phyloP scores from a whole-genome alignment of 164 flowering plant genomes.

The Piper longum region DNA sequence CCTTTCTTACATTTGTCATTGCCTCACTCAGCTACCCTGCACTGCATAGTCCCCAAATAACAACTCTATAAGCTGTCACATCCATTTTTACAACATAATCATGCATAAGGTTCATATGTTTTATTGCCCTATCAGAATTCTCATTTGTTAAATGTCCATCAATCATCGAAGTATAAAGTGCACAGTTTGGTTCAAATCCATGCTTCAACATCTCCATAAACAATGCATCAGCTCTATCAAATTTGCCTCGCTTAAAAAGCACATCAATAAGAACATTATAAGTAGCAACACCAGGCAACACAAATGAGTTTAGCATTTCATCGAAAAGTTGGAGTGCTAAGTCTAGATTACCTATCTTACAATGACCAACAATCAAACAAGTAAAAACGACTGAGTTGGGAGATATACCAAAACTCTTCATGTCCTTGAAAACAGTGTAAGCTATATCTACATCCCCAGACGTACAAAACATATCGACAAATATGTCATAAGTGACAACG shows the following conservation, averaged over 20 bases:
- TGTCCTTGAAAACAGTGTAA: constrained; percentile 10
- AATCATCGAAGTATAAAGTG: constrained; percentile 23
- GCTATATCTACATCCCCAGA: constrained; percentile 17
- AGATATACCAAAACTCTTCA: constrained; percentile 13
- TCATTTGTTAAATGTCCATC: constrained; percentile 26
- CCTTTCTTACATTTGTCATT: constrained; percentile 14
- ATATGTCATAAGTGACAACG: constrained; percentile 23
- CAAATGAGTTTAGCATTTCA: constrained; percentile 13
- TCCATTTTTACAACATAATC: constrained; percentile 17
- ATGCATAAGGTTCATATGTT: constrained; percentile 13
- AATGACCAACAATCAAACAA: constrained; percentile 27
- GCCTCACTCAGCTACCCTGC: constrained; percentile 16
- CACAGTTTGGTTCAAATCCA: constrained; percentile 18
- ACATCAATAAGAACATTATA: constrained; percentile 25
- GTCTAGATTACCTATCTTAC: constrained; percentile 22
- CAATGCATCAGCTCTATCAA: constrained; percentile 17
- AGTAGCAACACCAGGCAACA: constrained; percentile 20
- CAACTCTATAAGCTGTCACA: constrained; percentile 21
- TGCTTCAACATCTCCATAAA: constrained; percentile 12
- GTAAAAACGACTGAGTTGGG: constrained; percentile 28
- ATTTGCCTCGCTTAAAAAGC: constrained; percentile 18
- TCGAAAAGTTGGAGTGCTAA: constrained; percentile 20
- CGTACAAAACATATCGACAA: constrained; percentile 24
- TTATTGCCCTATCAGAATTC: constrained; percentile 16
- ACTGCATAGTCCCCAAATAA: constrained; percentile 23